Conservation (phyloP, 352 stramenopile species). For the Pythium sp. region DNA sequence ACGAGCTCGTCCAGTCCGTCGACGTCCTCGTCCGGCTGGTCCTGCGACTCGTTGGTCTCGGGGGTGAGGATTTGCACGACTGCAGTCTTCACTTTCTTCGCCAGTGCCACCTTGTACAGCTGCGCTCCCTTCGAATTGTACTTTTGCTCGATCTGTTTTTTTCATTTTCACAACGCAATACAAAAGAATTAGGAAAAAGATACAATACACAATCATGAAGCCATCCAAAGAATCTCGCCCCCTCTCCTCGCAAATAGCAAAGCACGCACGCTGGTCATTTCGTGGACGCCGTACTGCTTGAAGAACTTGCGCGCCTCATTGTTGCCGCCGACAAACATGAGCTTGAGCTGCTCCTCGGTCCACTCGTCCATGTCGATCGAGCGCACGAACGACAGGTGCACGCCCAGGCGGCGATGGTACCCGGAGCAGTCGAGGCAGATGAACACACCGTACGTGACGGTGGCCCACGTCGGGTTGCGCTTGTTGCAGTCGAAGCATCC, state of each 20-base stretch:
- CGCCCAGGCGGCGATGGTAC: constrained; percentile 91
- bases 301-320: constrained; percentile 92
- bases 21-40: constrained; percentile 44
- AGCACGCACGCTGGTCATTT: constrained; percentile 79
- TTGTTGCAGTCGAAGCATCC: constrained; percentile 96
- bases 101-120: constrained; percentile 82
- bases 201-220: not conserved
- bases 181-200: not conserved
- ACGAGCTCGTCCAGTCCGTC: constrained; percentile 80
- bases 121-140: constrained; percentile 90
- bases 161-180: not conserved
- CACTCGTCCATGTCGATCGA: constrained; percentile 96
- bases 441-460: constrained; percentile 94
- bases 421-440: constrained; percentile 95
- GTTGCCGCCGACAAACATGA: constrained; percentile 94
- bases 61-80: constrained; percentile 50
- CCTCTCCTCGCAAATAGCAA: not conserved
- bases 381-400: constrained; percentile 94
- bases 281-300: constrained; percentile 85
- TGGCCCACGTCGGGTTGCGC: constrained; percentile 94
- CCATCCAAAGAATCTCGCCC: not conserved
- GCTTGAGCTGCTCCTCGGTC: constrained; percentile 92
- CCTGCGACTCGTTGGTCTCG: constrained; percentile 29
- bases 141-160: constrained; percentile 83
- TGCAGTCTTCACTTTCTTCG: constrained; percentile 82